Evolutionary conservation across 1,284 basidiomycete genomes (phyloP).

Genomic region (Prillingera fragicola): DNA sequence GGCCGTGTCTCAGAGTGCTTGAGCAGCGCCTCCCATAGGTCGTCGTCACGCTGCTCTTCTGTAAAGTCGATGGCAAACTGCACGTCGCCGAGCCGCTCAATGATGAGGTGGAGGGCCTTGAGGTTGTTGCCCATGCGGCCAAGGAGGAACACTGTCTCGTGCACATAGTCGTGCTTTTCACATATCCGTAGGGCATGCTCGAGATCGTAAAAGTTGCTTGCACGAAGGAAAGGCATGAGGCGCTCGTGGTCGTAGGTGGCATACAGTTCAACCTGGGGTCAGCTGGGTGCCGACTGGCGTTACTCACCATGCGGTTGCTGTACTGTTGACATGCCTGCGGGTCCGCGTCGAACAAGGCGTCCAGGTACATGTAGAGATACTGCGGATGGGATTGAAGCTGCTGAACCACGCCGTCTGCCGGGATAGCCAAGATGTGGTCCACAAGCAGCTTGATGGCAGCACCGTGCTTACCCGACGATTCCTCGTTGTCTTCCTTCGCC

Average conservation of each 20-base stretch:
- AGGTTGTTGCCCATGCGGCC: conserved; percentile 98
- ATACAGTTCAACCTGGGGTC: conserved; percentile 70
- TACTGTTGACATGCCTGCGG: conserved; percentile 72
- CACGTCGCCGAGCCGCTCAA: conserved; percentile 90
- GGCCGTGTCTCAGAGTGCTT: conserved; percentile 91
- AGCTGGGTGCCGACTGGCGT: background rate
- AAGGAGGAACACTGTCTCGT: conserved; percentile 95
- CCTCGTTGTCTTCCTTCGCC: conserved; percentile 49
- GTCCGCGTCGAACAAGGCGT: conserved; percentile 83
- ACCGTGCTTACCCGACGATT: conserved; percentile 44
- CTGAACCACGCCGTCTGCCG: conserved; percentile 76
- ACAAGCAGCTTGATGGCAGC: conserved; percentile 82
- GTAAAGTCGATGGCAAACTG: conserved; percentile 95
- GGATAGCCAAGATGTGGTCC: conserved; percentile 92
- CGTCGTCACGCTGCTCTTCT: conserved; percentile 93
- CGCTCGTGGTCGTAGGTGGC: conserved; percentile 75
- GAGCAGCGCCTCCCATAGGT: conserved; percentile 95
- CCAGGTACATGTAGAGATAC: conserved; percentile 89
- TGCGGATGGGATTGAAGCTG: conserved; percentile 72
- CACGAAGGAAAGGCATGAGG: conserved; percentile 84
- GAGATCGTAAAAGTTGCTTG: conserved; percentile 85
- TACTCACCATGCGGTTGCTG: conserved; percentile 69
- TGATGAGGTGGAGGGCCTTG: conserved; percentile 87
- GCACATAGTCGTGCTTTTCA: conserved; percentile 75
- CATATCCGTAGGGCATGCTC: conserved; percentile 83